Evolutionary conservation across 2,329 filamentous ascomycete species (phyloP).

Genomic region (Pseudogymnoascus sp.): DNA sequence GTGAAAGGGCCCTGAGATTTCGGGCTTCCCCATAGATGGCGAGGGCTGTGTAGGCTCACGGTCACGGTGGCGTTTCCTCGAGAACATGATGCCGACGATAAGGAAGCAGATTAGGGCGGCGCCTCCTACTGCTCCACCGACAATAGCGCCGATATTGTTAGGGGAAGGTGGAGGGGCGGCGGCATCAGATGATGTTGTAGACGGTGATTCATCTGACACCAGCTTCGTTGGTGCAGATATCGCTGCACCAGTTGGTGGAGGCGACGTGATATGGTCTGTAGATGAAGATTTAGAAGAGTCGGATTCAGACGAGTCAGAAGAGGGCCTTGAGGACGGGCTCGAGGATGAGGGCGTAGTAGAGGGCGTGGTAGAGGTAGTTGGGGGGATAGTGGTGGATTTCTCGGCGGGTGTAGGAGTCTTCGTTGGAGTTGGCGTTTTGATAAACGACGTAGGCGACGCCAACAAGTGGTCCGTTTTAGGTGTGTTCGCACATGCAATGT

Average conservation of each 20-base stretch:
- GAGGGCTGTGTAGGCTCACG: background rate
- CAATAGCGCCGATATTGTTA: slow-evolving; percentile 11
- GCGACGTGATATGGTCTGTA: background rate
- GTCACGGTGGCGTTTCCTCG: slow-evolving; percentile 13
- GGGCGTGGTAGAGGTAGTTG: background rate
- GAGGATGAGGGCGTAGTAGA: slow-evolving; percentile 1
- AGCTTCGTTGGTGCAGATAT: background rate
- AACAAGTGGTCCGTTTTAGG: slow-evolving; percentile 9
- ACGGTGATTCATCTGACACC: background rate
- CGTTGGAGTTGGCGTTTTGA: background rate
- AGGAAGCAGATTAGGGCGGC: slow-evolving; percentile 13
- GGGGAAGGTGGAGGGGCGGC: background rate
- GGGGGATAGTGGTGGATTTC: background rate
- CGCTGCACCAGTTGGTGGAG: background rate
- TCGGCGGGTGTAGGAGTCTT: background rate
- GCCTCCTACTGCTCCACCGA: slow-evolving; percentile 11
- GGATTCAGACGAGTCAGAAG: background rate
- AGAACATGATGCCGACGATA: slow-evolving; percentile 13
- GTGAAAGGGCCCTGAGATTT: background rate
- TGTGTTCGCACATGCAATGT: slow-evolving; percentile 29
- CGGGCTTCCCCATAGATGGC: background rate
- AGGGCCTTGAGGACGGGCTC: background rate
- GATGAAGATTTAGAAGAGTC: background rate
- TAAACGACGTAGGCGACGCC: background rate
- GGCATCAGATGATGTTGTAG: background rate